Base-by-base conservation (phyloP, 495 filamentous ascomycete genomes). In the Corynascus novoguineensis region DNA sequence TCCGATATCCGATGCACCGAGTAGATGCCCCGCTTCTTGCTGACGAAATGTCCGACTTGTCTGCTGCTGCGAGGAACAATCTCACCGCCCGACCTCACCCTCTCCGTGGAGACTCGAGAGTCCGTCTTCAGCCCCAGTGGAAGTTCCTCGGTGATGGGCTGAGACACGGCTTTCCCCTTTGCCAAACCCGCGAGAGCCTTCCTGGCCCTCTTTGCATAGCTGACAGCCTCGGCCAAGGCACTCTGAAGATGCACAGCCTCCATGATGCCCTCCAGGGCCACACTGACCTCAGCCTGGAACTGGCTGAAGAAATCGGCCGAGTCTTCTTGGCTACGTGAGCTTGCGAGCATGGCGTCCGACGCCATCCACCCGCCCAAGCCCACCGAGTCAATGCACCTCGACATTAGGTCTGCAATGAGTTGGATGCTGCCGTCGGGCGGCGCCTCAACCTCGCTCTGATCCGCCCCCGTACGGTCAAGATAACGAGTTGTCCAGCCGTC, bases 311-410 rank as follows among this genome's bases (percentile, higher is more conserved):
- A 78, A 61, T 86, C 83, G 42, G 83, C 81, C 4, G 77, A 73
- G 21, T 82, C 70, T 25, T 79, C 73, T 19, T 65, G 58, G 46
- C 50, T 61, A 50, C 69, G 67, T 4, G 62, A 68, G 21, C 77
- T 75, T 6, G 74, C 71, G n/a, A 78, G 60, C 40, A 77, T 69
- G 5, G 77, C 69, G 28, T 79, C 77, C 34, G 82, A 83, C 7
- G 83, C 74, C 50, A 96, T 81, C 88, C 88, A 97, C 28, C 89
- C 89, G 12, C 81, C 85, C 17, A 87, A 78, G 10, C 90, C 90
- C n/a, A 96, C 80, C 10, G 89, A 84, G 72, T 97, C 91, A 10
- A 96, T 77, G 38, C 88, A 84, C 60, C 85, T 83, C 64, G 81
- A 86, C 32, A 96, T 78, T 8, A 95, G 72, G 51, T 84, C 80